Evolutionary conservation across 371 early-diverging fungal species (phyloP).

Genomic region (Mucor circinelloides): DNA sequence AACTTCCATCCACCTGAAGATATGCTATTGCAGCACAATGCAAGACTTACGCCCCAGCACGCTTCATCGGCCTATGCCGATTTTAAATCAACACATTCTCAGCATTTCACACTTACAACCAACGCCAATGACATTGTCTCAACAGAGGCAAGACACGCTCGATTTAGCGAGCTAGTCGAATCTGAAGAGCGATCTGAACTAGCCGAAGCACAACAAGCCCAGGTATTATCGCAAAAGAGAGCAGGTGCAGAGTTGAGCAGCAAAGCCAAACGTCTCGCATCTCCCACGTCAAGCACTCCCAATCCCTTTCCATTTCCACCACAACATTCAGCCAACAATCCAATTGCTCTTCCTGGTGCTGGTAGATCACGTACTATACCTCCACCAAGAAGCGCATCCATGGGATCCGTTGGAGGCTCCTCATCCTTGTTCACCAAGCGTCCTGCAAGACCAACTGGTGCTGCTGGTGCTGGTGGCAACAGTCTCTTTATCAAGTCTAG

Average conservation of each 20-base stretch:
- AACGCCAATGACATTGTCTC: conserved; percentile 12
- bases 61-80: conserved; percentile 2
- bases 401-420: not conserved
- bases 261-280: conserved; percentile 13
- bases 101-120: conserved; percentile 8
- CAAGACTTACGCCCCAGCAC: conserved; percentile 7
- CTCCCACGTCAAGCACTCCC: conserved; percentile 5
- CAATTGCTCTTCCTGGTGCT: conserved; percentile 1
- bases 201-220: conserved; percentile 13
- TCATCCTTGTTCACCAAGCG: conserved; percentile 15
- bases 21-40: conserved; percentile 14
- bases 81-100: conserved; percentile 7
- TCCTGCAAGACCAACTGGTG: conserved; percentile 16
- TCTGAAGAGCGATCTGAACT: conserved; percentile 17
- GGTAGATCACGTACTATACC: not conserved
- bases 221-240: conserved; percentile 19
- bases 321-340: not conserved
- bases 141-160: conserved; percentile 12
- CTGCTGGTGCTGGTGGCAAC: conserved; percentile 7
- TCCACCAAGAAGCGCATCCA: conserved; percentile 7
- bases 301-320: conserved; percentile 20
- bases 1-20: conserved; percentile 25
- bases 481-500: conserved; percentile 19
- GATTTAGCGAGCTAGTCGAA: conserved; percentile 11
- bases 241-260: conserved; percentile 15